A percentile compares a stretch with the other conserved stretches of the same genome.
Evolutionary conservation across 2,329 filamentous ascomycete genomes (phyloP).

Genomic region (Didymella arachidicola): DNA sequence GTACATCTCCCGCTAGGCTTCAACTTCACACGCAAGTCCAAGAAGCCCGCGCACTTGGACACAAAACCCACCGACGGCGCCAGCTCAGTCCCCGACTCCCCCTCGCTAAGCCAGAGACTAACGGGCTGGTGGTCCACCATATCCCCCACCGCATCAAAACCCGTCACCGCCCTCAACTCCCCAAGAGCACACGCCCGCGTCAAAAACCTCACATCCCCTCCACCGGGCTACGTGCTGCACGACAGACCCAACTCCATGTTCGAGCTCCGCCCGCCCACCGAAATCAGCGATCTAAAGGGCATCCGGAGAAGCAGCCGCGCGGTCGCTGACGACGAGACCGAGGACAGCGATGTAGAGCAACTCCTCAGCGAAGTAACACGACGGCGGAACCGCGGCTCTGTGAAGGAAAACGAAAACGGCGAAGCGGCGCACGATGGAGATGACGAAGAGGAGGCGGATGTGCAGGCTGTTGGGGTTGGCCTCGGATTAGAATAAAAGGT

Average conservation of each 20-base stretch:
- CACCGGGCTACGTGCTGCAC: slow-evolving; percentile 6
- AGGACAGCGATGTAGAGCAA: slow-evolving; percentile 6
- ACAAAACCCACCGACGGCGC: slow-evolving; percentile 2
- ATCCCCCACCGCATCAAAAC: slow-evolving; percentile 27
- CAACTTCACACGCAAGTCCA: slow-evolving; percentile 34
- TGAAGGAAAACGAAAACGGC: slow-evolving; percentile 21
- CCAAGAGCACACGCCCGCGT: not conserved
- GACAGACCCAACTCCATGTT: slow-evolving; percentile 50
- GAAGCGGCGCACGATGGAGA: slow-evolving; percentile 35
- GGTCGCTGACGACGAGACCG: slow-evolving; percentile 53
- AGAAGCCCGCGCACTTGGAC: slow-evolving; percentile 18
- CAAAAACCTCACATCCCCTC: not conserved
- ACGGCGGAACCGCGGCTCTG: slow-evolving; percentile 16
- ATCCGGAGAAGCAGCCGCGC: slow-evolving; percentile 56
- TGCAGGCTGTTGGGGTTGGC: not conserved
- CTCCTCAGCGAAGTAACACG: slow-evolving; percentile 10
- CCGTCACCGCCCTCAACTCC: not conserved
- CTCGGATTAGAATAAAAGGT: not conserved
- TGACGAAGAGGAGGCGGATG: slow-evolving; percentile 27
- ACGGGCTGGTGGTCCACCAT: slow-evolving; percentile 50
- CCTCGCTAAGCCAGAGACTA: slow-evolving; percentile 41
- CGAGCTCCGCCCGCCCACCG: slow-evolving; percentile 44
- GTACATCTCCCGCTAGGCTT: slow-evolving; percentile 41
- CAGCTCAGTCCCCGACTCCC: slow-evolving; percentile 34
- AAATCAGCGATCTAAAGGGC: slow-evolving; percentile 26